Evolutionary conservation across 139 green algal genomes (phyloP), one percentile per base, ranked within the genome.

Genomic region (Trebouxia sp.): DNA sequence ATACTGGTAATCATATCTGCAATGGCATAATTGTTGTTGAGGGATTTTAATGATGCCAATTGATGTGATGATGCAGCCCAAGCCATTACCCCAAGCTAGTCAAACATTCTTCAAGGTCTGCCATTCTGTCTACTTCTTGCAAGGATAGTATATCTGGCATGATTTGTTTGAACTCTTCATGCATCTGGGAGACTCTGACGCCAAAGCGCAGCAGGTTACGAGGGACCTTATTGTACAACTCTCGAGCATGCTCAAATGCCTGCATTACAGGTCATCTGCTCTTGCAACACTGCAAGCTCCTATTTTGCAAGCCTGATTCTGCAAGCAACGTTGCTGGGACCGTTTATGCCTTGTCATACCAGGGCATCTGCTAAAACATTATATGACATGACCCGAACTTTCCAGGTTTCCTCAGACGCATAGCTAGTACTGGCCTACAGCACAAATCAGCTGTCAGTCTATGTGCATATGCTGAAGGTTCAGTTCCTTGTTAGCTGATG

Each of bases 121-220:
- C 72, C 20, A 85, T 89, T 48, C 89, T 85, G 79, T 97, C 92
- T 28, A 96, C 90, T 79, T 97, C 93, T 85, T 97, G 92, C 76
- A 96, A 69, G 80, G 90, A 94, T 20, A 93, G 51, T 28, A 97
- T 85, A 75, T 95, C 92, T 0, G 91, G 86, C 1, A 12, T 14
- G n/a, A 80, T 76, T 65, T 85, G 77, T 43, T 45, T 24, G 2
- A 93, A 85, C 65, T 93, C 89, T 1, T 41, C 35, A 0, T 84
- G 24, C 15, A 94, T 85, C 15, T 80, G 65, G 3, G 38, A 41
- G 3, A 45, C 20, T 8, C 90, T 76, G 53, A 82, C 58, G 0
- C 38, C 8, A 91, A 90, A 96, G 20, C 88, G 67, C 65, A 94
- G 78, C 28, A 74, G 83, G 11, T 41, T 55, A 17, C 42, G 39